These are phyloP conservation scores for Cucurbita ficifolia DNA, from an alignment of 306 rosid species.

Conservation along the genomic window DNA sequence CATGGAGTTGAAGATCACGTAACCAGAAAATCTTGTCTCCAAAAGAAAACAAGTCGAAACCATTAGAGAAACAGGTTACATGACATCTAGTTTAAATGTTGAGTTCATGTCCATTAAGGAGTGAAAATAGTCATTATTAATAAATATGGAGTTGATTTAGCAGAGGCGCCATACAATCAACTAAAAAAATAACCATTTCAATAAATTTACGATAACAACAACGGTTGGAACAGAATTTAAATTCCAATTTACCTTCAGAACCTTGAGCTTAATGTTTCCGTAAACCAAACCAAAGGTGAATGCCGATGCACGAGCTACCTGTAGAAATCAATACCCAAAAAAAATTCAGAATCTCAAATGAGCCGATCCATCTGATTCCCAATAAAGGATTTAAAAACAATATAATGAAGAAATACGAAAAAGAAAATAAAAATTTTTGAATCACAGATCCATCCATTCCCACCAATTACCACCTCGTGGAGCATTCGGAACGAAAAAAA, in stretches of 20 bases:
- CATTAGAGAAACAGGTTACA: neutral
- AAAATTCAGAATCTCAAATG: too few relatives aligned
- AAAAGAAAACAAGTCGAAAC: neutral
- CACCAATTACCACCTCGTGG: too few relatives aligned
- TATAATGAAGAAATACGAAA: neutral
- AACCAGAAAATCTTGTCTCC: neutral
- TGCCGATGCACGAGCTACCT: constrained; percentile 44
- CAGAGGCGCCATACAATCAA: neutral
- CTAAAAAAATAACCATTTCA: neutral
- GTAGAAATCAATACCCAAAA: neutral
- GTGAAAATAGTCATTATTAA: neutral
- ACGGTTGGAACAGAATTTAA: neutral
- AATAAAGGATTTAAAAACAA: neutral
- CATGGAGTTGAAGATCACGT: neutral
- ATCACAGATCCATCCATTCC: too few relatives aligned
- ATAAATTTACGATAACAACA: neutral
- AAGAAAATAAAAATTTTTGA: too few relatives aligned
- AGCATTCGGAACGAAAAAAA: neutral
- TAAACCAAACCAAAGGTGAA: constrained; percentile 26
- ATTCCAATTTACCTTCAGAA: constrained; percentile 17
- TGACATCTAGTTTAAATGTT: neutral
- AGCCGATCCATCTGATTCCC: neutral
- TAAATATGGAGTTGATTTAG: neutral
- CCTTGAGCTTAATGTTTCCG: constrained; percentile 27
- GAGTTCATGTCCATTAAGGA: neutral